Evolutionary conservation across 1,284 basidiomycete genomes (phyloP).

Genomic region (Sutorius eximius): DNA sequence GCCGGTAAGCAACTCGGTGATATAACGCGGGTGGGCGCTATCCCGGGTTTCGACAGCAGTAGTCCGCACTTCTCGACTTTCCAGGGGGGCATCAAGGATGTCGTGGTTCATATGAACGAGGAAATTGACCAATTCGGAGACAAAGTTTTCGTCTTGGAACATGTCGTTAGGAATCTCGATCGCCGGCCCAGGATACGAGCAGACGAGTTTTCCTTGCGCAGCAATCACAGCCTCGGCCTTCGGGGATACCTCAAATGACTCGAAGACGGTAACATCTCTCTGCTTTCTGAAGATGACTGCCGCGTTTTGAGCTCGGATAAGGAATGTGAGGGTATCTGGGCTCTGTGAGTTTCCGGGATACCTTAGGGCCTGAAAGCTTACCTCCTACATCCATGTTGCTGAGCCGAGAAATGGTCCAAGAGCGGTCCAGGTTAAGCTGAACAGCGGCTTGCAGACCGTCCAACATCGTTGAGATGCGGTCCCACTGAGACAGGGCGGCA

Average conservation of each 20-base stretch:
- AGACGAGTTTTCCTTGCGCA: slow-evolving; percentile 36
- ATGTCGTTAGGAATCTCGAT: slow-evolving; percentile 24
- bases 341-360: neutral
- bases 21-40: slow-evolving; percentile 35
- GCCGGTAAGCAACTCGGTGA: slow-evolving; percentile 38
- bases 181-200: slow-evolving; percentile 38
- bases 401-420: slow-evolving; percentile 10
- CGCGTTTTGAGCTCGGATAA: slow-evolving; percentile 36
- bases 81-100: slow-evolving; percentile 10
- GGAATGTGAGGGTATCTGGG: slow-evolving; percentile 27
- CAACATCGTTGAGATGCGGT: slow-evolving; percentile 18
- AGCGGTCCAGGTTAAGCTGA: slow-evolving; percentile 7
- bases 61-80: slow-evolving; percentile 16
- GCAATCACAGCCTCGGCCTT: neutral
- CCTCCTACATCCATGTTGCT: slow-evolving; percentile 18
- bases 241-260: slow-evolving; percentile 8
- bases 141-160: slow-evolving; percentile 23
- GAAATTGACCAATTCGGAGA: slow-evolving; percentile 31
- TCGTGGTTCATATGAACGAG: slow-evolving; percentile 30
- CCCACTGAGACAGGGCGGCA: slow-evolving; percentile 11
- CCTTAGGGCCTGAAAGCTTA: neutral
- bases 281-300: slow-evolving; percentile 35
- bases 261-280: slow-evolving; percentile 26
- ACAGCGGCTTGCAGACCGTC: slow-evolving; percentile 13
- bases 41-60: slow-evolving; percentile 30